Evolutionary conservation across 352 stramenopile species (phyloP), one percentile per base, ranked within the genome.

Genomic region (Globisporangium apiculatum): DNA sequence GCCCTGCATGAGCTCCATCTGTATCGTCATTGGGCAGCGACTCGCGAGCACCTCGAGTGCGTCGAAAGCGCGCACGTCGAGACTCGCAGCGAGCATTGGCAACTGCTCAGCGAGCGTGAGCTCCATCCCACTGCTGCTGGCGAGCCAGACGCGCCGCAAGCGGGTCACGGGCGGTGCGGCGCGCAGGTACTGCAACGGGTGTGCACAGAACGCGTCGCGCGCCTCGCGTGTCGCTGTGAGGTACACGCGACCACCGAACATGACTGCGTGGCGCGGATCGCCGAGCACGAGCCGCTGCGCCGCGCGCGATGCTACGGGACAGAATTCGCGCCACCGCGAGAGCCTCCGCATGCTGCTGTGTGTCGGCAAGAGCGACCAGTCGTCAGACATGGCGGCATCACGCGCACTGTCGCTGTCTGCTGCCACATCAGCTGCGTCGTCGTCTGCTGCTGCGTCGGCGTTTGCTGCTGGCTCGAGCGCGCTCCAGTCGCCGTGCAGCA

Each of bases 271-370:
- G 15, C 57, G 51, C 5, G 79, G 75, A 52, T 73, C 66, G 1
- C 81, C 81, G 4, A 71, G 47, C 9, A 67, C 53, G 2, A 83
- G 53, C 5, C 54, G 58, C 0, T 62, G 59, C 11, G 56, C 58
- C 10, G 50, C 57, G 41, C 47, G 67, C 1, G 74, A 84, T 12
- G 66, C 56, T 3, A 89, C 81, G 9, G 77, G 61, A 48, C 81
- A 91, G 61, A 84, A 91, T 46, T 87, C 69, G 8, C 65, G 68
- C 81, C 81, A 91, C 0, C 66, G 76, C 1, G 78, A 86, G 2
- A 91, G 55, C 31, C 40, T 31, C 0, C 71, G 63, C 37, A 43
- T 53, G 49, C 47, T 18, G 10, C 37, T 42, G 17, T 52, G 46
- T n/a, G 37, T 46, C n/a, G 48, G 60, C 11, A 61, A 31, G 1